These are phyloP conservation scores for Termitomyces sp. DNA, from an alignment of 768 basidiomycete species.

Conservation along the genomic window DNA sequence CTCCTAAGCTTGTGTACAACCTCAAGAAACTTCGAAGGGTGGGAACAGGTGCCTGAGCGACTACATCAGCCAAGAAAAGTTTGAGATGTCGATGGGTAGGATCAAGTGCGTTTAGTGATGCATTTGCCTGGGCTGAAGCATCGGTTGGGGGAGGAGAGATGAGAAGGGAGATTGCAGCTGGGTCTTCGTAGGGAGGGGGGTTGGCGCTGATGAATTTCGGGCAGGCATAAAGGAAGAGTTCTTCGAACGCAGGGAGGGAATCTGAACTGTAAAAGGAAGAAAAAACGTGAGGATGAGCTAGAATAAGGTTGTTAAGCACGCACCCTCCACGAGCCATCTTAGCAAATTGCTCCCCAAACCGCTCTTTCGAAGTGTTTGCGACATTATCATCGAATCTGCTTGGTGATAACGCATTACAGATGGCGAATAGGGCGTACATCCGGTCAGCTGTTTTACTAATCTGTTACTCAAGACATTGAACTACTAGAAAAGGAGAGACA, in stretches of 20 bases:
- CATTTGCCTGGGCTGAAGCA: constrained; percentile 16
- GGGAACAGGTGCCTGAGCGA: constrained; percentile 69
- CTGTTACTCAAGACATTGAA: constrained; percentile 28
- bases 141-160: constrained; percentile 31
- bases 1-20: constrained; percentile 90
- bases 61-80: constrained; percentile 79
- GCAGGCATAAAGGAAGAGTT: constrained; percentile 91
- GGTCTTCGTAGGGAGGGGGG: constrained; percentile 88
- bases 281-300: neutral
- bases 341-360: constrained; percentile 85
- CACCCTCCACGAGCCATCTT: constrained; percentile 80
- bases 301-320: constrained; percentile 2
- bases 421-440: constrained; percentile 94
- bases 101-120: constrained; percentile 41
- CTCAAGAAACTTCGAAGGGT: constrained; percentile 90
- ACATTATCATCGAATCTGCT: constrained; percentile 93
- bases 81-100: constrained; percentile 79
- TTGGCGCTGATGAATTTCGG: constrained; percentile 97
- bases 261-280: constrained; percentile 45
- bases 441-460: constrained; percentile 97
- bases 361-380: constrained; percentile 87
- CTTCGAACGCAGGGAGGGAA: constrained; percentile 75
- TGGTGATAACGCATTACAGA: constrained; percentile 90
- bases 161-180: constrained; percentile 49
- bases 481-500: neutral